Percentiles rank a stretch among this genome's conserved stretches.
These are phyloP conservation scores for Ogataea methanolica DNA, from an alignment of 805 yeast genomes.

Conservation along the genomic window DNA sequence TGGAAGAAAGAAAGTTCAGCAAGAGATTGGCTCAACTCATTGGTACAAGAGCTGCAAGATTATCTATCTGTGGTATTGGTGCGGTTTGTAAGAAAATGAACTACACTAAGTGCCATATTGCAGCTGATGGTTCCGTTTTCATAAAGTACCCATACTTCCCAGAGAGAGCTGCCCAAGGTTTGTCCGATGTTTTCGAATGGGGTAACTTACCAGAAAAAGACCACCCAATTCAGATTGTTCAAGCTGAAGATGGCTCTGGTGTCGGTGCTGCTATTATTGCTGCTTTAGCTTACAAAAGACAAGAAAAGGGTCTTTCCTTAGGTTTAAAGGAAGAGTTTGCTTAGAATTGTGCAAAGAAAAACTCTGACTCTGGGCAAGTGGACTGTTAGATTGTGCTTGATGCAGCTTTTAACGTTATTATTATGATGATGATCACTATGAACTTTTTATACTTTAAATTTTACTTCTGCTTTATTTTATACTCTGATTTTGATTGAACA, in stretches of 20 bases:
- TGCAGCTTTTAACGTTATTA: too few relatives aligned
- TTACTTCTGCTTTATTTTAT: too few relatives aligned
- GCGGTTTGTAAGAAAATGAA: conserved; percentile 91
- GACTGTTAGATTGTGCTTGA: too few relatives aligned
- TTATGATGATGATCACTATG: too few relatives aligned
- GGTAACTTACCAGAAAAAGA: conserved; percentile 34
- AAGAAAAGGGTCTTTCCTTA: conserved; percentile 63
- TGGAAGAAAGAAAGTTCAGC: conserved; percentile 77
- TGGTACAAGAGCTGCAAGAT: conserved; percentile 92
- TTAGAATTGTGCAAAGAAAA: too few relatives aligned
- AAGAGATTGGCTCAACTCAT: conserved; percentile 81
- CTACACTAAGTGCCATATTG: conserved; percentile 75
- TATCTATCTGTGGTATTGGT: conserved; percentile 94
- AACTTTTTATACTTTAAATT: too few relatives aligned
- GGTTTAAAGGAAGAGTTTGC: conserved; percentile 35
- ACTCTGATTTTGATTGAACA: too few relatives aligned
- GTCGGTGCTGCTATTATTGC: conserved; percentile 99
- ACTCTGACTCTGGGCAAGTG: too few relatives aligned
- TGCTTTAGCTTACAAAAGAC: conserved; percentile 82
- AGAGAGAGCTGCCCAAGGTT: conserved; percentile 87
- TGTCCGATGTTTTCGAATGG: conserved; percentile 93
- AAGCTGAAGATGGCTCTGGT: conserved; percentile 98
- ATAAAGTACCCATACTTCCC: conserved; percentile 92
- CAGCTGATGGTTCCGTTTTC: conserved; percentile 97
- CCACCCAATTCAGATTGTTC: conserved; percentile 80